These are phyloP conservation scores for Misopates orontium DNA, from an alignment of 257 asterid species.

Conservation along the genomic window DNA sequence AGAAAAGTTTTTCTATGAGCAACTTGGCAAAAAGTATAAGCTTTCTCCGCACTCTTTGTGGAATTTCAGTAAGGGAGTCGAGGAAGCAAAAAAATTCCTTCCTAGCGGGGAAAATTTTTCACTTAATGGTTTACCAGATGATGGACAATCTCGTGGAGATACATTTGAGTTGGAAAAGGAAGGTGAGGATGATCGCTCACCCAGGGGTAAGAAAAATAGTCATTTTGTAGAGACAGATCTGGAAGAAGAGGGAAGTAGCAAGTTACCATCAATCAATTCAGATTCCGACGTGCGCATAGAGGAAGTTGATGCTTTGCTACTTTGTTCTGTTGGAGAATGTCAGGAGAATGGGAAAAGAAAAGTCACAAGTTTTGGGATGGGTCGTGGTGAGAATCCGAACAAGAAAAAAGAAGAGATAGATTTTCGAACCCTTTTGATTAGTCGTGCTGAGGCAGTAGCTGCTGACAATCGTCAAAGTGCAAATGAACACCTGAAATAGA, in stretches of 20 bases:
- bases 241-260: conserved; percentile 56
- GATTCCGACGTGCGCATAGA: conserved; percentile 42
- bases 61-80: conserved; percentile 59
- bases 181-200: conserved; percentile 24
- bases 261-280: conserved; percentile 38
- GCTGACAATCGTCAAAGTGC: too few relatives aligned
- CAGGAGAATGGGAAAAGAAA: conserved; percentile 29
- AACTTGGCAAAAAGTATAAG: conserved; percentile 45
- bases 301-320: conserved; percentile 52
- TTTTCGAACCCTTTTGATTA: too few relatives aligned
- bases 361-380: too few relatives aligned
- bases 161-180: conserved; percentile 20
- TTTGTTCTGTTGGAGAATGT: conserved; percentile 39
- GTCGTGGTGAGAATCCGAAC: too few relatives aligned
- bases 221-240: conserved; percentile 34
- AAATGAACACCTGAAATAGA: too few relatives aligned
- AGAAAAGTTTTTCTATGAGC: conserved; percentile 54
- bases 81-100: conserved; percentile 56
- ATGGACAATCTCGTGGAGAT: conserved; percentile 23
- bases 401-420: too few relatives aligned
- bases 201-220: conserved; percentile 46
- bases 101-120: conserved; percentile 37
- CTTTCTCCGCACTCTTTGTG: conserved; percentile 45
- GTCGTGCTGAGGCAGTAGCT: too few relatives aligned
- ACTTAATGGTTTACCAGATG: conserved; percentile 11